Evolutionary conservation across 164 flowering plant genomes (phyloP), one percentile per base, ranked within the genome.

Genomic region (Hamamelis virginiana): DNA sequence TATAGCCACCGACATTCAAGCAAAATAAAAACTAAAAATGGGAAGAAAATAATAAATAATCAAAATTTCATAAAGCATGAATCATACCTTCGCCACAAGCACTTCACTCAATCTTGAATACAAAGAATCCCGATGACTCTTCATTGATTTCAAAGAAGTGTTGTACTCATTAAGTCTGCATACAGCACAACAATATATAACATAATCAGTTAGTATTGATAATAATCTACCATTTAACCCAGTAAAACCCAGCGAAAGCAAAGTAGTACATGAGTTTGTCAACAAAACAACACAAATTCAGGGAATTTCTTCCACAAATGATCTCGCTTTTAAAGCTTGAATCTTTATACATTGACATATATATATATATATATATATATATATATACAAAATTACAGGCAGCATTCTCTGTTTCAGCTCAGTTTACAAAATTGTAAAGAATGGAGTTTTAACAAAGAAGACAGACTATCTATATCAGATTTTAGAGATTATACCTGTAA

Each of bases 101-200:
- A 81, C 80, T 43, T 83, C 86, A 57, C 79, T 88, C 78, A 96
- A 76, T 73, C 80, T 84, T 22, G 73, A 68, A 73, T 85, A 87
- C 66, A 86, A 72, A 4, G 74, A 62, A 73, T 91, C 95, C 22
- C 95, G 91, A 45, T 79, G 83, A 70, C 69, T 79, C 83, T 83
- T 89, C 74, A 85, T 64, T 25, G 87, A 75, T 70, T 82, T 91
- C 82, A 93, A 69, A 22, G 76, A 73, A 22, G 68, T 50, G 43
- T 75, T 74, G 67, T 89, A 88, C 59, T 91, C 93, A 80, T 81
- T 87, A 71, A 91, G 80, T 75, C 98, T 94, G 87, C 83, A 60
- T 62, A 45, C 19, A 63, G 8, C n/a, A 23, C 27, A 8, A 15
- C 45, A 61, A 38, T 19, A 62, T 3, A 23, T 59, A 44, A 45